Conservation (phyloP, 2,329 filamentous ascomycete genomes). For the Xylariaceae sp. region DNA sequence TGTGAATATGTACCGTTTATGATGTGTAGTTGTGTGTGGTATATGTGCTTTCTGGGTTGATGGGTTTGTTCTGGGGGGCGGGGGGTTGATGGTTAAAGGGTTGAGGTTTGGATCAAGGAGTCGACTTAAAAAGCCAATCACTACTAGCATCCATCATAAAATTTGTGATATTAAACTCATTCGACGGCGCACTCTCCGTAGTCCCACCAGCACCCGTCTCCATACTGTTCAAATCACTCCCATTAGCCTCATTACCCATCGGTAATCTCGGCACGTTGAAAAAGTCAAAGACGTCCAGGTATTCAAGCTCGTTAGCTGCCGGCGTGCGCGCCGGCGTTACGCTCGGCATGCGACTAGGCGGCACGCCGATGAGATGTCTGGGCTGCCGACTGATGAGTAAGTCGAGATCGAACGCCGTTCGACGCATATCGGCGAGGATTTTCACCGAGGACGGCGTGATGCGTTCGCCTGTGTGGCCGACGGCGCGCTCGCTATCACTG, state of each 20-base stretch:
- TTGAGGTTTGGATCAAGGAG: not conserved
- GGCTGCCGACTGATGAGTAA: slow-evolving; percentile 83
- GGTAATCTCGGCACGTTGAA: slow-evolving; percentile 82
- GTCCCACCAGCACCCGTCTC: not conserved
- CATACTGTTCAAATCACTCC: slow-evolving; percentile 15
- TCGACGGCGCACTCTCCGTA: no score
- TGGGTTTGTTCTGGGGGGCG: no score
- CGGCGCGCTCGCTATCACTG: slow-evolving; percentile 61
- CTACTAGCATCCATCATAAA: slow-evolving; percentile 70
- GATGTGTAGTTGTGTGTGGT: no score
- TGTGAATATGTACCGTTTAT: no score
- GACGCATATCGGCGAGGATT: slow-evolving; percentile 85
- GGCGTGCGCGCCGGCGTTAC: slow-evolving; percentile 62
- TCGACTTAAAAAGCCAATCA: slow-evolving; percentile 65
- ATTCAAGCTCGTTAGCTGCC: slow-evolving; percentile 78
- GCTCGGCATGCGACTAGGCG: slow-evolving; percentile 44
- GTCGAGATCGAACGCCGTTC: slow-evolving; percentile 85
- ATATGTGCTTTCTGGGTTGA: no score
- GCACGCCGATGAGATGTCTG: slow-evolving; percentile 37
- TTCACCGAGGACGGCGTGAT: slow-evolving; percentile 77
- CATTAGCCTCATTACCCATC: slow-evolving; percentile 36
- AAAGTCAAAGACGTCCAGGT: slow-evolving; percentile 88
- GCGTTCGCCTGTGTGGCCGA: slow-evolving; percentile 55
- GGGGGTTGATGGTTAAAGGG: not conserved
- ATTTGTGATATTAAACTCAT: slow-evolving; percentile 73